A percentile compares a stretch with the other conserved stretches of the same genome.
Conservation (phyloP, 2,329 filamentous ascomycete genomes). For the Aspergillus sclerotialis region DNA sequence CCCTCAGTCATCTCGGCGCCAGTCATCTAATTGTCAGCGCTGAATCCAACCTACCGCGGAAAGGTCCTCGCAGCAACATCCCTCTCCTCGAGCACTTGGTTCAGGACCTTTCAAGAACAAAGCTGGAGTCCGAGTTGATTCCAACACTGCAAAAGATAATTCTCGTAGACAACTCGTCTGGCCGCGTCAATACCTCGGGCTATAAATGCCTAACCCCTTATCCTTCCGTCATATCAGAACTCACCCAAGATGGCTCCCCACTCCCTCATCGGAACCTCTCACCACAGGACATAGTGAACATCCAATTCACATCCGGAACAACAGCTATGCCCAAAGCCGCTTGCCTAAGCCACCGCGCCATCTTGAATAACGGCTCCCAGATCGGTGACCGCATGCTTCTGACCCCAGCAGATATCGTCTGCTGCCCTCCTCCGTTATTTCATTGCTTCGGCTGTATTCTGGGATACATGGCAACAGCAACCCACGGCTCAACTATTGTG, state of each 20-base stretch:
- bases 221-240: constrained; percentile 36
- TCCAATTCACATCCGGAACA: constrained; percentile 96
- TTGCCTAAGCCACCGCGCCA: constrained; percentile 75
- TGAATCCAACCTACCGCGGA: constrained; percentile 73
- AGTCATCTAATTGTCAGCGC: constrained; percentile 75
- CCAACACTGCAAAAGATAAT: constrained; percentile 66
- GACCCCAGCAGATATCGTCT: constrained; percentile 61
- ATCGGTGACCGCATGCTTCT: constrained; percentile 84
- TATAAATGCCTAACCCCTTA: constrained; percentile 43
- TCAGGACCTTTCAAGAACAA: constrained; percentile 38
- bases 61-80: constrained; percentile 54
- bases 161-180: constrained; percentile 68
- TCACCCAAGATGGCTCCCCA: constrained; percentile 32
- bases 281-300: constrained; percentile 76
- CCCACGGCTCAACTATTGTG: constrained; percentile 70
- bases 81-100: constrained; percentile 50
- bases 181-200: constrained; percentile 42
- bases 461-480: constrained; percentile 94
- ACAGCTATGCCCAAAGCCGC: constrained; percentile 87
- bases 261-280: constrained; percentile 41
- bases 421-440: constrained; percentile 53
- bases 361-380: constrained; percentile 84
- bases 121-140: constrained; percentile 50
- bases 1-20: constrained; percentile 66
- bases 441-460: constrained; percentile 84